These are phyloP conservation scores for Pleomassaria siparia DNA, from an alignment of 2,329 filamentous ascomycete species.

Conservation along the genomic window DNA sequence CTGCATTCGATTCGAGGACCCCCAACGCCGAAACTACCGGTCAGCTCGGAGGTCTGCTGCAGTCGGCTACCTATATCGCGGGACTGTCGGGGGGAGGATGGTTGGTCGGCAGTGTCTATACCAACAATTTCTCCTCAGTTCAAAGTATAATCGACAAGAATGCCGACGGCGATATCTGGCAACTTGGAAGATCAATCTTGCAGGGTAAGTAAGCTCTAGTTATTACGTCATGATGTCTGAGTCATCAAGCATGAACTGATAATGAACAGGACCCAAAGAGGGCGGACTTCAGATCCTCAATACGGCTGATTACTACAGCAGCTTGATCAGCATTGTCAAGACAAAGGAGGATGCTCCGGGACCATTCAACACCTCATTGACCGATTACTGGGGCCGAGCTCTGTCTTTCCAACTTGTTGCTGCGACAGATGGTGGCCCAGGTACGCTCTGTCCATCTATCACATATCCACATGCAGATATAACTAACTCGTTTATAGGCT, in stretches of 20 bases:
- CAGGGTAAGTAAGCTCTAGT: constrained; percentile 41
- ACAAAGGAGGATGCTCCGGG: constrained; percentile 66
- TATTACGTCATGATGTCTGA: background rate
- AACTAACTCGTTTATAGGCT: too few relatives aligned
- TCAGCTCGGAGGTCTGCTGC: constrained; percentile 77
- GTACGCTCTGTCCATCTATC: too few relatives aligned
- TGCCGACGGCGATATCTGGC: constrained; percentile 57
- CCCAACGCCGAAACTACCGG: constrained; percentile 61
- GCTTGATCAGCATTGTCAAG: constrained; percentile 60
- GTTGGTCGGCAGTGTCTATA: constrained; percentile 78
- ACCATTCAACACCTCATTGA: constrained; percentile 66
- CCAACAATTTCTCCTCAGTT: constrained; percentile 76
- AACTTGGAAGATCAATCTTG: constrained; percentile 64
- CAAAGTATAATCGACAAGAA: constrained; percentile 54
- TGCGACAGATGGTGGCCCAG: constrained; percentile 69
- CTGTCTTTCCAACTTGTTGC: constrained; percentile 86
- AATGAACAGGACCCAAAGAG: constrained; percentile 48
- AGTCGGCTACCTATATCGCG: constrained; percentile 77
- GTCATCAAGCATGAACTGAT: constrained; percentile 6
- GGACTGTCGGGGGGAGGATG: constrained; percentile 82
- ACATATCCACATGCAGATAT: too few relatives aligned
- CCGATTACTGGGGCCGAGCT: constrained; percentile 85
- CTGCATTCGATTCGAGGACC: constrained; percentile 77
- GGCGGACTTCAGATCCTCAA: constrained; percentile 56
- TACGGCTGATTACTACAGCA: constrained; percentile 63